Conservation (phyloP, 352 stramenopile genomes). For the Globisporangium alternatum region DNA sequence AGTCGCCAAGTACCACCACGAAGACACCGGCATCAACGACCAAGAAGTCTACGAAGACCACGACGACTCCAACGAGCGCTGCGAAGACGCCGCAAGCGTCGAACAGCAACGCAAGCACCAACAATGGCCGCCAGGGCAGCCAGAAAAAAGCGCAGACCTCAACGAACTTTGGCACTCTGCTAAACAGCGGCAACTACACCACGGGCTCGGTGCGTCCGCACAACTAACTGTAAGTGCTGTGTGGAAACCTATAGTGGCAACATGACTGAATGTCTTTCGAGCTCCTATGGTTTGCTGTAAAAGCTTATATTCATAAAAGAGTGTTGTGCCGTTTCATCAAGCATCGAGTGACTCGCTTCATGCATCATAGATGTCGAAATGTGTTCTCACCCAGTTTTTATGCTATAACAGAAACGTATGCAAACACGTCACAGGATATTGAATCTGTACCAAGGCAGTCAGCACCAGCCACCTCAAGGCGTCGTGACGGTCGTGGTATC, state of each 20-base stretch:
- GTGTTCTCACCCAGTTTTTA: too few relatives aligned
- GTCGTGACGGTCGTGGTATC: slow-evolving; percentile 1
- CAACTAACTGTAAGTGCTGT: slow-evolving; percentile 7
- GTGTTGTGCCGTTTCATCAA: background rate
- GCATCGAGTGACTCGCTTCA: too few relatives aligned
- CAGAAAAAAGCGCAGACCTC: slow-evolving; percentile 5
- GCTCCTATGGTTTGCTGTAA: background rate
- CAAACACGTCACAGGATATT: too few relatives aligned
- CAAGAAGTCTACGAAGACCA: slow-evolving; percentile 1
- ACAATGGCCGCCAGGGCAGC: slow-evolving; percentile 5
- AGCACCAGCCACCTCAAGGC: background rate
- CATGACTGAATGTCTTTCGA: background rate
- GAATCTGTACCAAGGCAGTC: too few relatives aligned
- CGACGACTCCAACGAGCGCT: background rate
- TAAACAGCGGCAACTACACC: slow-evolving; percentile 10
- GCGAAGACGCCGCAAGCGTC: background rate
- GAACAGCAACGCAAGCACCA: slow-evolving; percentile 4
- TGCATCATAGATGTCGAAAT: too few relatives aligned
- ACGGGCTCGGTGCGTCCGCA: slow-evolving; percentile 10
- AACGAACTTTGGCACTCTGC: background rate
- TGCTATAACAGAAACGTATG: too few relatives aligned
- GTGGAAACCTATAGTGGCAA: too few relatives aligned
- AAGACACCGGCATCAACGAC: background rate
- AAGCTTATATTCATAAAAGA: background rate
- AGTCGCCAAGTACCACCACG: background rate